Conservation (phyloP, 192 early-diverging fungal species). For the Coemansia sp. region DNA sequence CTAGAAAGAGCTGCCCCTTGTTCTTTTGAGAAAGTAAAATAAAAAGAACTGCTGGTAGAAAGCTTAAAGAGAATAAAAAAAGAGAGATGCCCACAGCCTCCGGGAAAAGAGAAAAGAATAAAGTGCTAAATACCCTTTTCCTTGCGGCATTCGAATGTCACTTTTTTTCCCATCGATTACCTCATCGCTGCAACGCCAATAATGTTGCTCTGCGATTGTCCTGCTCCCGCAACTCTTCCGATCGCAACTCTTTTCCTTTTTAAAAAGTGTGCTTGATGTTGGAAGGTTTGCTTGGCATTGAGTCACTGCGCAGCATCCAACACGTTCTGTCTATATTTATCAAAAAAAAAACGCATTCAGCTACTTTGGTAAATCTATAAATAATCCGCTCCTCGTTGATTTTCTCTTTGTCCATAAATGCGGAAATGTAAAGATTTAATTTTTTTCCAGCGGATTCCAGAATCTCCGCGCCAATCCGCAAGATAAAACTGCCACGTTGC, state of each 20-base stretch:
- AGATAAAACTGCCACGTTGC: too few species aligned
- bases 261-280: too few species aligned
- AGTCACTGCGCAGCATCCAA: not conserved
- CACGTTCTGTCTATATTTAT: not conserved
- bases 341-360: not conserved
- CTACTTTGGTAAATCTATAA: too few species aligned
- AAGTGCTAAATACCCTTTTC: too few species aligned
- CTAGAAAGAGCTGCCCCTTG: not conserved
- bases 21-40: not conserved
- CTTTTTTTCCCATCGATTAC: conserved; percentile 4
- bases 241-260: not conserved
- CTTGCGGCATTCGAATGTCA: not conserved
- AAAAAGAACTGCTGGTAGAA: not conserved
- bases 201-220: too few species aligned
- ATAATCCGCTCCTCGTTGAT: too few species aligned
- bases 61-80: not conserved
- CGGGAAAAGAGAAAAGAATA: not conserved
- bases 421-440: too few species aligned
- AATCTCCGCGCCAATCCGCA: too few species aligned
- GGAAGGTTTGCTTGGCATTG: not conserved
- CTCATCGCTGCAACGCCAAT: too few species aligned
- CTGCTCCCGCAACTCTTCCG: not conserved
- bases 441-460: too few species aligned
- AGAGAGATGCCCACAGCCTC: too few species aligned
- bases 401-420: too few species aligned